These are phyloP conservation scores for Boechera divaricarpa DNA, from an alignment of 345 rosid genomes.

Conservation along the genomic window DNA sequence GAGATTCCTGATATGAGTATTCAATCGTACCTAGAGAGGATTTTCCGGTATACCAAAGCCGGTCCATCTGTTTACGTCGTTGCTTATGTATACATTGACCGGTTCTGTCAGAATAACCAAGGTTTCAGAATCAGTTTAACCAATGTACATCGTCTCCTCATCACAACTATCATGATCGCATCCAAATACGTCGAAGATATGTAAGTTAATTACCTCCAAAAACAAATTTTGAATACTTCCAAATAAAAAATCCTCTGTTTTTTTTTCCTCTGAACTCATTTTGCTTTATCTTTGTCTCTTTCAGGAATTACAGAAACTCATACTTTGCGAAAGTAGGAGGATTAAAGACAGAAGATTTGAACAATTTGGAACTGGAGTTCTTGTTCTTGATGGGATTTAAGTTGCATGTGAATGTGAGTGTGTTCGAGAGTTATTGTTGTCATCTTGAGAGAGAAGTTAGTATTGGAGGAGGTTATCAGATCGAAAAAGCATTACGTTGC, in stretches of 20 bases:
- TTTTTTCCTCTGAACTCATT: not conserved
- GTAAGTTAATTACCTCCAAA: slow-evolving; percentile 53
- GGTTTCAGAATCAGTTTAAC: slow-evolving; percentile 67
- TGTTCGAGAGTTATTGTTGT: slow-evolving; percentile 88
- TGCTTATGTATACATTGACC: slow-evolving; percentile 86
- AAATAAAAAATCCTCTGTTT: not conserved
- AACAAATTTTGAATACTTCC: not conserved
- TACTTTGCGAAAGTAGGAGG: slow-evolving; percentile 90
- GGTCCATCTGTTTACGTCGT: slow-evolving; percentile 91
- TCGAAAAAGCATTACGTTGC: slow-evolving; percentile 79
- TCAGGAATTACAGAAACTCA: slow-evolving; percentile 85
- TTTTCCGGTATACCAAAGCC: slow-evolving; percentile 78
- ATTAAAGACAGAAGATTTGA: slow-evolving; percentile 65
- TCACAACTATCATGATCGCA: slow-evolving; percentile 88
- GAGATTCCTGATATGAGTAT: slow-evolving; percentile 86
- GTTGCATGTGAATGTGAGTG: slow-evolving; percentile 85
- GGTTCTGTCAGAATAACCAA: slow-evolving; percentile 78
- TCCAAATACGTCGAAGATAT: slow-evolving; percentile 91
- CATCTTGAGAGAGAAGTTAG: slow-evolving; percentile 93
- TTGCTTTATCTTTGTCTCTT: not conserved
- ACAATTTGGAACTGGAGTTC: slow-evolving; percentile 77
- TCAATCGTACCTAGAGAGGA: slow-evolving; percentile 82
- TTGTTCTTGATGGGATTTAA: slow-evolving; percentile 90
- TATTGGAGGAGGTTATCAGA: slow-evolving; percentile 86
- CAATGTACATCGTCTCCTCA: slow-evolving; percentile 81